These are phyloP conservation scores for Phaeotremella skinneri DNA, from an alignment of 768 basidiomycete genomes.

Conservation along the genomic window DNA sequence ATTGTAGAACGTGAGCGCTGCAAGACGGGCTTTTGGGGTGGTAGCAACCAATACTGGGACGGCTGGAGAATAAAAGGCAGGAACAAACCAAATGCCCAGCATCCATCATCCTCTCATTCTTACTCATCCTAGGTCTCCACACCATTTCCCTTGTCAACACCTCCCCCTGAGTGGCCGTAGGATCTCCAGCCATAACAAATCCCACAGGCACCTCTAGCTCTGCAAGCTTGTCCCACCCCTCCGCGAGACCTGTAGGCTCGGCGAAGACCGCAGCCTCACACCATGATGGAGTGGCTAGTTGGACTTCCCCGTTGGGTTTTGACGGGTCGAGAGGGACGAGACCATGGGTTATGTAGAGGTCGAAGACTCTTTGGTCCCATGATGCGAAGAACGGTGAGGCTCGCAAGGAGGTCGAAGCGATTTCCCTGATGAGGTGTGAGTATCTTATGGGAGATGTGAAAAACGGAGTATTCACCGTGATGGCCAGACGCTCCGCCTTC, in stretches of 20 bases:
- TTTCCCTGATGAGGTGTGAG: too few relatives aligned
- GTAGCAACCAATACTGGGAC: neutral
- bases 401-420: constrained; percentile 12
- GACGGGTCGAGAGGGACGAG: constrained; percentile 19
- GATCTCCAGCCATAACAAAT: constrained; percentile 41
- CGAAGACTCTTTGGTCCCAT: constrained; percentile 32
- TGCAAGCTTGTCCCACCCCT: constrained; percentile 36
- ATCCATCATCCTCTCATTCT: constrained; percentile 34
- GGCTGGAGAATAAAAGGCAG: too few relatives aligned
- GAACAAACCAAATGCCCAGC: constrained; percentile 38
- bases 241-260: constrained; percentile 23
- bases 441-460: too few relatives aligned
- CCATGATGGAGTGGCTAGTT: constrained; percentile 40
- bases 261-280: constrained; percentile 34
- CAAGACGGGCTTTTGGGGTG: neutral
- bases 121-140: constrained; percentile 24
- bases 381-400: constrained; percentile 33
- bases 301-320: constrained; percentile 19
- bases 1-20: too few relatives aligned
- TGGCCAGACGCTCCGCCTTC: constrained; percentile 21
- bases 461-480: neutral
- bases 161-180: constrained; percentile 27
- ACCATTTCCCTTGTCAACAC: constrained; percentile 28
- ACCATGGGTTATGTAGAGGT: constrained; percentile 24
- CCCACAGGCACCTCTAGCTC: constrained; percentile 29